These are phyloP conservation scores for Leccinum fibrillosum DNA, from an alignment of 768 basidiomycete genomes.

Conservation along the genomic window DNA sequence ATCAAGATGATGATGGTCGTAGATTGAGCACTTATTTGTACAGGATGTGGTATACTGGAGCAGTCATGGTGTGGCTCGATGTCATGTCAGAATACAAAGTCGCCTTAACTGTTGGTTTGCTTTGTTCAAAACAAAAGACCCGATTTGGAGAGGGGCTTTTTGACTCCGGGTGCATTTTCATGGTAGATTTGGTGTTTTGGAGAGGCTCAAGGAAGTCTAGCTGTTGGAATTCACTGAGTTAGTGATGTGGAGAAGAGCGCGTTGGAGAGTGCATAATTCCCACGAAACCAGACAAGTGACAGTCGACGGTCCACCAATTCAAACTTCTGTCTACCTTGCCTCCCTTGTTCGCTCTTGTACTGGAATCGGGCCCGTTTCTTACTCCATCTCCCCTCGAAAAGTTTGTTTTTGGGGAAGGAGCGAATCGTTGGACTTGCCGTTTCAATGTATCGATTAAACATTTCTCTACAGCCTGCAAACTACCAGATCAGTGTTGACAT, in stretches of 20 bases:
- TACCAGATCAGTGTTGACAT: neutral
- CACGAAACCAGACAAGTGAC: neutral
- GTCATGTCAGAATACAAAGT: neutral
- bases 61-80: neutral
- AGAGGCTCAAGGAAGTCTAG: neutral
- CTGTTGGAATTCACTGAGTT: neutral
- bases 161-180: neutral
- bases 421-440: neutral
- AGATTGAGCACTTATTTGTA: neutral
- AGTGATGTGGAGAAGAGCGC: neutral
- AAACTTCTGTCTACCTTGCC: too few relatives aligned
- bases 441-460: neutral
- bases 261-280: neutral
- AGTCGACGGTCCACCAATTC: too few relatives aligned
- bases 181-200: neutral
- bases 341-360: neutral
- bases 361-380: neutral
- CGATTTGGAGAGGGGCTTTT: neutral
- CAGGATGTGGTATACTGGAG: neutral
- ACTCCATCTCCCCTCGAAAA: neutral
- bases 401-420: too few relatives aligned
- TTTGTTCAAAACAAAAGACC: neutral
- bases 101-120: neutral
- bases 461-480: neutral
- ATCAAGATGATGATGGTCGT: neutral